Base-by-base conservation (phyloP, 352 stramenopile species). In the Plasmopara muralis region DNA sequence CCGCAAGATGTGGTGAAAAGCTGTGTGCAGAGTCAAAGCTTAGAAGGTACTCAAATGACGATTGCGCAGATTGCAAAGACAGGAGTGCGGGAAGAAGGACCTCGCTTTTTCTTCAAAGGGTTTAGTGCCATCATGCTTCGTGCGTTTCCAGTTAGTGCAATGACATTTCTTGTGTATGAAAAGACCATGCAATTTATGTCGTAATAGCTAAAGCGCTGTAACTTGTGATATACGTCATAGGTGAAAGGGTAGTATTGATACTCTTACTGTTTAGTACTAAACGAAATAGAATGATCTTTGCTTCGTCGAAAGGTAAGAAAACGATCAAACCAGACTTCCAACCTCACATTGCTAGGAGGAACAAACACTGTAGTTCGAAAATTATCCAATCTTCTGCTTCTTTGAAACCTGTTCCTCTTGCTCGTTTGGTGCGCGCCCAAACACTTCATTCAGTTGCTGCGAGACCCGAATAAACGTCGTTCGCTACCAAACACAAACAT, bases 391-490 rank as follows among this genome's bases (percentile, higher is more conserved):
- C 31, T 35, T 35, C 31, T 35, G 31, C 10, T 35, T 35, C 31
- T 35, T 35, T 5, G 10, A 12, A 16, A 68, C 58, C 28, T 71
- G 65, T 41, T 83, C 62, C 62, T 90, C 77, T 55, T 86, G 73
- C 58, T 90, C 80, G 46, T 90, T 90, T 3, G 77, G 77, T 30
- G 80, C 80, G 25, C 74, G 82, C 34, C 84, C 84, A 61, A 95
- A 97, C 9, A 97, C 80, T 50, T 93, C 81, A 58, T 97, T 97
- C 15, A 97, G 62, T 60, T 97, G 86, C 68, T 97, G 88, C 0
- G 85, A 93, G 9, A 96, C 87, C 30, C 89, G 79, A 48, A 97
- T 95, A 53, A 97, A 97, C 16, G 90, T 97, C 33, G 89, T 97
- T 43, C 90, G 77, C 83, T 83, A 20, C 14, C 72, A 34, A 55